Conservation (phyloP, 108 stramenopile genomes). For the Bacterosira constricta region DNA sequence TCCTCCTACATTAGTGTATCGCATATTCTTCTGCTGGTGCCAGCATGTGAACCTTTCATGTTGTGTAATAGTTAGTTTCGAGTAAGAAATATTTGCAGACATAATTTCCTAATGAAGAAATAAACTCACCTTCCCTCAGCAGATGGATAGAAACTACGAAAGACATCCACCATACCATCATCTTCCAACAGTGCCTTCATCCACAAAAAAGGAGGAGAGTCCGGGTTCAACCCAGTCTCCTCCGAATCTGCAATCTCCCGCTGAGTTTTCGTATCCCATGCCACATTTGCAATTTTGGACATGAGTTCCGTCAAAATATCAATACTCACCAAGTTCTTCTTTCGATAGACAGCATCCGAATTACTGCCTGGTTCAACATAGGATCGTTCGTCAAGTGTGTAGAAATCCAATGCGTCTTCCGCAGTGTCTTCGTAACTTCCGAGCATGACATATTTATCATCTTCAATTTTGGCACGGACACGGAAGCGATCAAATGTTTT, state of each 20-base stretch:
- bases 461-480: constrained; percentile 50
- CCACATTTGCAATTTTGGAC: constrained; percentile 66
- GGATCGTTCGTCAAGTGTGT: constrained; percentile 46
- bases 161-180: constrained; percentile 89
- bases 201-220: constrained; percentile 68
- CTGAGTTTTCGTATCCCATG: constrained; percentile 62
- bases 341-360: constrained; percentile 34
- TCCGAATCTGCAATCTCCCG: constrained; percentile 59
- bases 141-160: constrained; percentile 80
- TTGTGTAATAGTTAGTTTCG: neutral
- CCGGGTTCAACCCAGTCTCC: constrained; percentile 49
- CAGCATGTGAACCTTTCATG: constrained; percentile 83
- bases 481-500: constrained; percentile 75
- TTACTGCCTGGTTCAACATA: constrained; percentile 43
- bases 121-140: constrained; percentile 61
- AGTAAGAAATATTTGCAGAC: neutral
- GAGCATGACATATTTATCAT: constrained; percentile 57
- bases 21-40: constrained; percentile 83
- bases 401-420: constrained; percentile 60
- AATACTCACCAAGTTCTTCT: constrained; percentile 60
- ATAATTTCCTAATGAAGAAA: neutral
- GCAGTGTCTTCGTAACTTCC: constrained; percentile 62
- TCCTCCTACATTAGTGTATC: constrained; percentile 85
- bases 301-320: constrained; percentile 74
- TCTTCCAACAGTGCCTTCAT: constrained; percentile 69